A percentile compares a stretch with the other conserved stretches of the same genome.
phyloP scores from a whole-genome alignment of 208 protist species.

The Acanthamoeba royreba region DNA sequence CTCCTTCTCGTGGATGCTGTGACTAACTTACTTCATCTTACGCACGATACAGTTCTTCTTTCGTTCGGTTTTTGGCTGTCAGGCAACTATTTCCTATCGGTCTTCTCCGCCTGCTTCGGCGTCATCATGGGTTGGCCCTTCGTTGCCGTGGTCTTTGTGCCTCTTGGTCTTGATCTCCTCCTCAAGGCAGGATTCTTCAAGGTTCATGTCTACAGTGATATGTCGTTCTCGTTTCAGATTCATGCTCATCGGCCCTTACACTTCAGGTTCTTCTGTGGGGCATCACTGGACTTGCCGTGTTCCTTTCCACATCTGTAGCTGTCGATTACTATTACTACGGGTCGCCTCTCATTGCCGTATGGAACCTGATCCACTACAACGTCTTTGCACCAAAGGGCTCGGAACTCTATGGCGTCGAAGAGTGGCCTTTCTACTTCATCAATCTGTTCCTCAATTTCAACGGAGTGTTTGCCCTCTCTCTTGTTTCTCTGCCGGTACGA shows the following conservation, averaged over 20 bases:
- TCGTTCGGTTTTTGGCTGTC: slow-evolving; percentile 61
- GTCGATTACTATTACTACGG: slow-evolving; percentile 35
- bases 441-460: slow-evolving; percentile 94
- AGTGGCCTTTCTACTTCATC: slow-evolving; percentile 88
- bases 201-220: neutral
- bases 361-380: slow-evolving; percentile 80
- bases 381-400: slow-evolving; percentile 69
- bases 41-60: slow-evolving; percentile 50
- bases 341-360: slow-evolving; percentile 53
- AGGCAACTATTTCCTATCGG: neutral
- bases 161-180: slow-evolving; percentile 84
- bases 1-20: neutral
- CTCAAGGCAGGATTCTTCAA: slow-evolving; percentile 46
- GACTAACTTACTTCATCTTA: neutral
- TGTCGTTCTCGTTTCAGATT: neutral
- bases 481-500: slow-evolving; percentile 54
- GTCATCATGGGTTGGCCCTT: slow-evolving; percentile 91
- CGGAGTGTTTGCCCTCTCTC: slow-evolving; percentile 81
- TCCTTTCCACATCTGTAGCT: neutral
- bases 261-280: slow-evolving; percentile 6
- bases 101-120: slow-evolving; percentile 51
- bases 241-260: neutral
- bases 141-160: slow-evolving; percentile 79
- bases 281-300: neutral
- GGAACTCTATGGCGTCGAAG: slow-evolving; percentile 91